phyloP scores from a whole-genome alignment of 225 moss, liverwort and hornwort species.

The Sphagnum contortum region DNA sequence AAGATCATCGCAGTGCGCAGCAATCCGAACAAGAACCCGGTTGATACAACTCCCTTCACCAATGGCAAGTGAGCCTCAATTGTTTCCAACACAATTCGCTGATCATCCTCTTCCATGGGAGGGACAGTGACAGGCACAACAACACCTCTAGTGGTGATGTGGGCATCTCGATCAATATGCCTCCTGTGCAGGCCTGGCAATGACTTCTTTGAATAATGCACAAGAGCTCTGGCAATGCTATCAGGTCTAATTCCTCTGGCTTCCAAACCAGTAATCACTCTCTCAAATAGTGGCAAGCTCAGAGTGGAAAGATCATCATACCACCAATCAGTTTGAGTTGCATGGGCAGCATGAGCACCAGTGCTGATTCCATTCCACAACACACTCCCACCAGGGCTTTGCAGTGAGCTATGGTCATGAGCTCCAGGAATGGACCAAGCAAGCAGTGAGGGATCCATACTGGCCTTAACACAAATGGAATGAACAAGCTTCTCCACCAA shows the following conservation, averaged over 20 bases:
- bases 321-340: slow-evolving; percentile 41
- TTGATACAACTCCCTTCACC: slow-evolving; percentile 35
- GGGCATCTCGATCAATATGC: slow-evolving; percentile 19
- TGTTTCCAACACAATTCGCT: slow-evolving; percentile 28
- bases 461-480: slow-evolving; percentile 30
- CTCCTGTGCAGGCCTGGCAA: slow-evolving; percentile 42
- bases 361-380: slow-evolving; percentile 58
- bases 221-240: slow-evolving; percentile 39
- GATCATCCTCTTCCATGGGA: slow-evolving; percentile 22
- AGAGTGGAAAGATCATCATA: slow-evolving; percentile 39
- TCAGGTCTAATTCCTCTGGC: slow-evolving; percentile 35
- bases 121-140: slow-evolving; percentile 24
- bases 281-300: slow-evolving; percentile 32
- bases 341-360: slow-evolving; percentile 32
- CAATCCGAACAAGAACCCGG: slow-evolving; percentile 41
- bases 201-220: slow-evolving; percentile 37
- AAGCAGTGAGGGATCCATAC: slow-evolving; percentile 36
- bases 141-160: slow-evolving; percentile 14
- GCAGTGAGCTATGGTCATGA: slow-evolving; percentile 28
- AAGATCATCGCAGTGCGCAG: slow-evolving; percentile 40
- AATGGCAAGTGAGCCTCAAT: slow-evolving; percentile 36
- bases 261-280: slow-evolving; percentile 32
- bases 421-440: slow-evolving; percentile 43
- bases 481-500: slow-evolving; percentile 37
- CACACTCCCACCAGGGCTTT: slow-evolving; percentile 48